phyloP scores from a whole-genome alignment of 192 early-diverging fungal species.

The Mortierella antarctica region DNA sequence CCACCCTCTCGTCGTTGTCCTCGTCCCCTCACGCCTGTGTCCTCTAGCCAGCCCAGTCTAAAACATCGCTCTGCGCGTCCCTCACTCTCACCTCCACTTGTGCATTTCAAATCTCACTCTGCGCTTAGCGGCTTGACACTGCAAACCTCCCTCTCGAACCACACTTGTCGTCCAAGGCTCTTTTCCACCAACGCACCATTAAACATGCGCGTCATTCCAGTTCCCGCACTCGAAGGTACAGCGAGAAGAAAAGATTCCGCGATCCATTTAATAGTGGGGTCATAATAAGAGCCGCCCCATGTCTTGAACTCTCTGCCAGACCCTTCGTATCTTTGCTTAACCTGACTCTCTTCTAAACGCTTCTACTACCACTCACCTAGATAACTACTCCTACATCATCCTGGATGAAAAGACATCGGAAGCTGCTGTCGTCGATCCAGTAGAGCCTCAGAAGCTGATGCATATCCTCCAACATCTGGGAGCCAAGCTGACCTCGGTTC shows the following conservation, averaged over 20 bases:
- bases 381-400: conserved; percentile 92
- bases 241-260: neutral
- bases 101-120: too few species aligned
- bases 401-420: conserved; percentile 73
- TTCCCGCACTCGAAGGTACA: conserved; percentile 44
- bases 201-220: conserved; percentile 41
- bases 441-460: conserved; percentile 78
- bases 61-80: too few species aligned
- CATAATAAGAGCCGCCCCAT: neutral
- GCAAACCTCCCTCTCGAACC: too few species aligned
- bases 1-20: too few species aligned
- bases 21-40: too few species aligned
- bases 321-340: neutral
- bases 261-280: neutral
- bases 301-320: too few species aligned
- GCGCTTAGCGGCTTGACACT: too few species aligned
- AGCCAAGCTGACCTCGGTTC: conserved; percentile 67
- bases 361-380: conserved; percentile 32
- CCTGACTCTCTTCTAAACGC: too few species aligned
- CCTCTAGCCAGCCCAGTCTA: too few species aligned
- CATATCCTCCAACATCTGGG: conserved; percentile 62
- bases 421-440: conserved; percentile 90
- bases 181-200: conserved; percentile 12
- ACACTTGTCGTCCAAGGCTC: neutral
- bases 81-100: too few species aligned